phyloP scores from a whole-genome alignment of 2,329 filamentous ascomycete species.

The Penicillium sp. region DNA sequence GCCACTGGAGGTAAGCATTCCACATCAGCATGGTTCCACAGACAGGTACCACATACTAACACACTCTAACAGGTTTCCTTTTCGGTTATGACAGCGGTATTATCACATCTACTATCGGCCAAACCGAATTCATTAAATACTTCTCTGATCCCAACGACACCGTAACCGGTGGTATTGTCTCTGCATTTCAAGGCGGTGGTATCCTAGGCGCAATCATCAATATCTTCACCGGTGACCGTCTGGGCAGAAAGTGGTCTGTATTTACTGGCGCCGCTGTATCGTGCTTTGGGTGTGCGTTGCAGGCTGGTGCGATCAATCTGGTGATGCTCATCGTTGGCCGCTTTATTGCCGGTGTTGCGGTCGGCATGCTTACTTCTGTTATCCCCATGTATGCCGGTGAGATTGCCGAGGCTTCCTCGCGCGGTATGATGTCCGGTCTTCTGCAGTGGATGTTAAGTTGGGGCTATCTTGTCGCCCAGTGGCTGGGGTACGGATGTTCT shows the following conservation, averaged over 20 bases:
- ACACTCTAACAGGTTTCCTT: slow-evolving; percentile 22
- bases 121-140: slow-evolving; percentile 26
- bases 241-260: slow-evolving; percentile 11
- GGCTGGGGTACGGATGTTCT: slow-evolving; percentile 37
- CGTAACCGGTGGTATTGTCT: slow-evolving; percentile 34
- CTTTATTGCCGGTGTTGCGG: slow-evolving; percentile 27
- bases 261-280: slow-evolving; percentile 13
- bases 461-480: slow-evolving; percentile 39
- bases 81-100: slow-evolving; percentile 35
- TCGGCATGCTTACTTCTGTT: slow-evolving; percentile 26
- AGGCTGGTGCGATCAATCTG: slow-evolving; percentile 24
- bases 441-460: slow-evolving; percentile 37
- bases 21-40: too few relatives aligned
- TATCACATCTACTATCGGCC: slow-evolving; percentile 30
- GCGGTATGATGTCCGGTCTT: slow-evolving; percentile 29
- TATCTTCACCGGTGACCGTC: slow-evolving; percentile 13
- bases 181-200: slow-evolving; percentile 37
- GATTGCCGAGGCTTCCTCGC: slow-evolving; percentile 30
- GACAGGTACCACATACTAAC: too few relatives aligned
- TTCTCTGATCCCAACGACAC: slow-evolving; percentile 18
- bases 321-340: slow-evolving; percentile 29
- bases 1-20: slow-evolving; percentile 17
- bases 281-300: slow-evolving; percentile 20
- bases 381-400: slow-evolving; percentile 33
- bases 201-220: slow-evolving; percentile 19